Base-by-base conservation (phyloP, 2,329 filamentous ascomycete species). In the Orbilia brochopaga region DNA sequence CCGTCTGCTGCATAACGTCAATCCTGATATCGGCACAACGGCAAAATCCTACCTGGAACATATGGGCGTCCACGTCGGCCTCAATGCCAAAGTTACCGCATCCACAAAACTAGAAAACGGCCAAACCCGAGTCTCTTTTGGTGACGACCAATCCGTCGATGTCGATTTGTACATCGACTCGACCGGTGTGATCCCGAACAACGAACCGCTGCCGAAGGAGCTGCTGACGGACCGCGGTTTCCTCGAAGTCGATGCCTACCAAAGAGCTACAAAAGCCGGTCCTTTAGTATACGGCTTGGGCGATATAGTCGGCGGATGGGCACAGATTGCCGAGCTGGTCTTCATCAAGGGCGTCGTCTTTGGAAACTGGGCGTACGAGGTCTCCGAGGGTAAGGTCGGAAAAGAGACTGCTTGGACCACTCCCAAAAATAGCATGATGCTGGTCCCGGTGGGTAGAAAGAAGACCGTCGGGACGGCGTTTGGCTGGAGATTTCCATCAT, bases 121-220 rank as follows among this genome's bases (percentile, higher is more conserved):
- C 2, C 66, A 70, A 46, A 70, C 66, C 2, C 37, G 66, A 17
- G 40, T 70, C 15, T 15, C 58, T 4, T 70, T 70, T 35, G 59
- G 59, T 15, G 32, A 63, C n/a, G 59, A 44, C 21, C 35, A 70
- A 13, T 70, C 66, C 32, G 55, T 64, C 1, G 69, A 73, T 19
- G 69, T 73, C 27, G 69, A 73, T 23, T 37, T 73, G 13, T 73
- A 73, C 61, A 66, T 73, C 7, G 69, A 73, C 17, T 55, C 69
- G 10, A 73, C 69, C 6, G 69, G 69, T 10, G 30, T 73, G 19
- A 65, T 65, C 19, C 69, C 69, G 11, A 73, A 73, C 35, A 65
- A 65, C 27, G 60, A 61, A 7, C 57, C 62, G 8, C 55, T 73
- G 3, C 69, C 69, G n/a, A 73, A 56, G 24, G 56, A 65, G 3